Conservation (phyloP, 108 stramenopile genomes). For the Skeletonema tropicum region DNA sequence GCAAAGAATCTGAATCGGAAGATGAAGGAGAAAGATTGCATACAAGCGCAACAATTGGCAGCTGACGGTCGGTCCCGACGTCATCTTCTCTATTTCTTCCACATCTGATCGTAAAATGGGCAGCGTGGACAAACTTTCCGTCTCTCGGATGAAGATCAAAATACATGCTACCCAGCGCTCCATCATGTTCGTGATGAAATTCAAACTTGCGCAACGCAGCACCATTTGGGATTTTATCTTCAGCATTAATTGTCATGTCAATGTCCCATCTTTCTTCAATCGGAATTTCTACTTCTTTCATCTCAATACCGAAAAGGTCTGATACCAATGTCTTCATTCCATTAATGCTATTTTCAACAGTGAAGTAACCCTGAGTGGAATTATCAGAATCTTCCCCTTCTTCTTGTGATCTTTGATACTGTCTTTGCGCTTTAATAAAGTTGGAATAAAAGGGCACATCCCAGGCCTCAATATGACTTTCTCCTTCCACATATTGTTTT, state of each 20-base stretch:
- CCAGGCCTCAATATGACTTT: constrained; percentile 75
- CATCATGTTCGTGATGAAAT: constrained; percentile 58
- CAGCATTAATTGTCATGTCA: neutral
- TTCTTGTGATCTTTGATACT: constrained; percentile 29
- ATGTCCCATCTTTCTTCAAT: constrained; percentile 82
- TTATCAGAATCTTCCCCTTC: constrained; percentile 47
- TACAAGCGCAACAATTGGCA: constrained; percentile 91
- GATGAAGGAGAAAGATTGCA: constrained; percentile 78
- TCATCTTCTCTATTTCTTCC: constrained; percentile 30
- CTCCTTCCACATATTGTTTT: constrained; percentile 72
- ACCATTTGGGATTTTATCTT: neutral
- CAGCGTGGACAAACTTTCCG: constrained; percentile 93
- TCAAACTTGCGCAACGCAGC: constrained; percentile 70
- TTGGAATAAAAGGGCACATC: constrained; percentile 83
- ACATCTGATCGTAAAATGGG: constrained; percentile 94
- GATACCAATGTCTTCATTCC: constrained; percentile 71
- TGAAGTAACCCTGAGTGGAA: constrained; percentile 59
- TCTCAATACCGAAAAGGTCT: constrained; percentile 78
- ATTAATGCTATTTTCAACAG: constrained; percentile 71
- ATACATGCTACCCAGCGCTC: constrained; percentile 87
- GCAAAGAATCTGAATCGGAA: constrained; percentile 29
- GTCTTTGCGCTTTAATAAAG: constrained; percentile 62
- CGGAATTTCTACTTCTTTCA: constrained; percentile 69
- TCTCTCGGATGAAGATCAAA: constrained; percentile 90
- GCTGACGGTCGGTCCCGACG: constrained; percentile 59